A percentile compares a stretch with the other conserved stretches of the same genome.
phyloP scores from a whole-genome alignment of 345 rosid species.

The Kandelia obovata region DNA sequence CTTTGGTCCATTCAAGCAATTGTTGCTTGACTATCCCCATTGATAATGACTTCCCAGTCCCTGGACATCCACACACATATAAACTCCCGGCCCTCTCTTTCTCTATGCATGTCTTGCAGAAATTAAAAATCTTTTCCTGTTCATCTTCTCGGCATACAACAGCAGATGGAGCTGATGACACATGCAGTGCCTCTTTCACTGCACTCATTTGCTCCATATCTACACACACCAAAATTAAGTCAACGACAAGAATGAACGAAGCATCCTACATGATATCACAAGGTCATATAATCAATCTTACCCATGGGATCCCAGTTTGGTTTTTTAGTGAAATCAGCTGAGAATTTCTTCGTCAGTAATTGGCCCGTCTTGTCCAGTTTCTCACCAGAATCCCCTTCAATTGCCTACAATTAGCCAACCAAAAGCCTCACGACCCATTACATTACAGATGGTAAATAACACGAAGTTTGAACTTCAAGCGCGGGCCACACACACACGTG shows the following conservation, averaged over 20 bases:
- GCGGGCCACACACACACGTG: too few species aligned
- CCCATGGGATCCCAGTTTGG: slow-evolving; percentile 70
- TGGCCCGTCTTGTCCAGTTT: slow-evolving; percentile 4
- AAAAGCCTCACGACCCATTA: too few species aligned
- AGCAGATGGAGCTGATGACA: slow-evolving; percentile 58
- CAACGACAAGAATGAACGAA: not conserved
- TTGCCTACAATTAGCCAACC: slow-evolving; percentile 10
- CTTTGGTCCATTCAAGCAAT: slow-evolving; percentile 55
- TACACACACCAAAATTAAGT: slow-evolving; percentile 12
- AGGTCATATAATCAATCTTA: not conserved
- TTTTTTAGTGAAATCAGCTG: slow-evolving; percentile 24
- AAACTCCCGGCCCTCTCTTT: slow-evolving; percentile 72
- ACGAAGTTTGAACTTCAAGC: too few species aligned
- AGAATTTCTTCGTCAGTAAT: slow-evolving; percentile 27
- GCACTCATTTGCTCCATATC: slow-evolving; percentile 58
- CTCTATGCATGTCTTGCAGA: slow-evolving; percentile 55
- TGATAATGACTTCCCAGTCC: slow-evolving; percentile 83
- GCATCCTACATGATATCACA: not conserved
- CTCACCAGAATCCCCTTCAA: slow-evolving; percentile 23
- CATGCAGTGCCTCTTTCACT: slow-evolving; percentile 77
- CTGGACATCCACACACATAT: slow-evolving; percentile 80
- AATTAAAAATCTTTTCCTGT: slow-evolving; percentile 57
- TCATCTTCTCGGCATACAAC: slow-evolving; percentile 77
- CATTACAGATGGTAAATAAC: too few species aligned
- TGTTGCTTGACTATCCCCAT: slow-evolving; percentile 62